Conservation (phyloP, 129 eudicot genomes). For the Ambrosia trifida region DNA sequence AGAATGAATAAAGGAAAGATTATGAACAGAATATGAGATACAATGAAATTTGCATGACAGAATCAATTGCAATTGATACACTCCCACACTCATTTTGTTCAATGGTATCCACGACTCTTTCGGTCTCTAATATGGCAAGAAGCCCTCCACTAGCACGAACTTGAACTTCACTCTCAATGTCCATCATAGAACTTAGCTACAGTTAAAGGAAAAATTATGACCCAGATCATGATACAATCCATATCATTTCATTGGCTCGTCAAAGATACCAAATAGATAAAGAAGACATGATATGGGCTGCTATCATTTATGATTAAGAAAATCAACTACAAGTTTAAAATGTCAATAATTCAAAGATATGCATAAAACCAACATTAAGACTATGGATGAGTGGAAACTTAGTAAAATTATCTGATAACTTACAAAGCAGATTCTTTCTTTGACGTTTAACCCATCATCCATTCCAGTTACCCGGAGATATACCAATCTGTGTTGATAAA, state of each 20-base stretch:
- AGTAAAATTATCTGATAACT: slow-evolving; percentile 33
- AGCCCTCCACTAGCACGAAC: slow-evolving; percentile 98
- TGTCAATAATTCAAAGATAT: not conserved
- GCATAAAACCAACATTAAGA: not conserved
- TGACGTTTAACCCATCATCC: slow-evolving; percentile 88
- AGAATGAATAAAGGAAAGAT: not conserved
- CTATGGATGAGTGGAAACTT: slow-evolving; percentile 12
- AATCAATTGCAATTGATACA: slow-evolving; percentile 65
- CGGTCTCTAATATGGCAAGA: slow-evolving; percentile 91
- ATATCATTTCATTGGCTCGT: not conserved
- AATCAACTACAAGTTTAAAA: not conserved
- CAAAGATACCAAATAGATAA: not conserved
- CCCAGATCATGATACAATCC: slow-evolving; percentile 9
- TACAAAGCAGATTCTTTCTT: slow-evolving; percentile 81
- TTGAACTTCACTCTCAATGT: slow-evolving; percentile 90
- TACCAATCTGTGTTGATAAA: slow-evolving; percentile 55
- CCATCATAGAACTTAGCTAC: slow-evolving; percentile 96
- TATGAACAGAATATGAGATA: slow-evolving; percentile 31
- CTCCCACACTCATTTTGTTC: slow-evolving; percentile 79
- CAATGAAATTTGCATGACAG: slow-evolving; percentile 77
- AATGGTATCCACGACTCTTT: slow-evolving; percentile 77
- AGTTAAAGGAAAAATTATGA: slow-evolving; percentile 23
- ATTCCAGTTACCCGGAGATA: slow-evolving; percentile 84
- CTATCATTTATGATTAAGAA: not conserved
- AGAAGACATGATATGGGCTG: not conserved